Percentiles rank a stretch among this genome's conserved stretches.
phyloP scores from a whole-genome alignment of 768 basidiomycete genomes.

The Trichaptum fuscoviolaceum region DNA sequence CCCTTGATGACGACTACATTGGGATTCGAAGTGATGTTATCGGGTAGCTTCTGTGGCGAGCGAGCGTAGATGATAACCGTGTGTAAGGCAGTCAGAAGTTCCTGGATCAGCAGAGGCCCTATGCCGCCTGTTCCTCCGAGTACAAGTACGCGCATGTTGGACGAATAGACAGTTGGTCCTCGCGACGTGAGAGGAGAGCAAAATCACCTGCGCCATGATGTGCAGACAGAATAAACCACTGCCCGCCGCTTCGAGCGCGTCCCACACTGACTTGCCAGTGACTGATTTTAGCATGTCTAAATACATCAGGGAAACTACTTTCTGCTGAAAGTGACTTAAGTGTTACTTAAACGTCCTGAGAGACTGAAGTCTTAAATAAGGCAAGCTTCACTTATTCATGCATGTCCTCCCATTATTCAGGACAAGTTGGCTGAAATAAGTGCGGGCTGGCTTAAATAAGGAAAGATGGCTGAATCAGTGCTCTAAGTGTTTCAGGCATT shows the following conservation, averaged over 20 bases:
- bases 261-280: neutral
- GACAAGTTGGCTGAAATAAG: too few relatives aligned
- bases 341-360: too few relatives aligned
- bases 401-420: too few relatives aligned
- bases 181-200: neutral
- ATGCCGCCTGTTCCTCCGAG: slow-evolving; percentile 66
- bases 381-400: too few relatives aligned
- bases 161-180: neutral
- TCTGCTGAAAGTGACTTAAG: too few relatives aligned
- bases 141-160: slow-evolving; percentile 49
- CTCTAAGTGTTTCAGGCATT: too few relatives aligned
- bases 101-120: slow-evolving; percentile 53
- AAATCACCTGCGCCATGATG: neutral
- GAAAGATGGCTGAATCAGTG: too few relatives aligned
- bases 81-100: slow-evolving; percentile 41
- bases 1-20: slow-evolving; percentile 49
- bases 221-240: neutral
- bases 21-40: slow-evolving; percentile 39
- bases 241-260: neutral
- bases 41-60: slow-evolving; percentile 56
- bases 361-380: too few relatives aligned
- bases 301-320: too few relatives aligned
- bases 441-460: too few relatives aligned
- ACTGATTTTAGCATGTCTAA: too few relatives aligned
- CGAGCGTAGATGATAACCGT: slow-evolving; percentile 59